Conservation (phyloP, 495 filamentous ascomycete species). For the Tuber aestivum region DNA sequence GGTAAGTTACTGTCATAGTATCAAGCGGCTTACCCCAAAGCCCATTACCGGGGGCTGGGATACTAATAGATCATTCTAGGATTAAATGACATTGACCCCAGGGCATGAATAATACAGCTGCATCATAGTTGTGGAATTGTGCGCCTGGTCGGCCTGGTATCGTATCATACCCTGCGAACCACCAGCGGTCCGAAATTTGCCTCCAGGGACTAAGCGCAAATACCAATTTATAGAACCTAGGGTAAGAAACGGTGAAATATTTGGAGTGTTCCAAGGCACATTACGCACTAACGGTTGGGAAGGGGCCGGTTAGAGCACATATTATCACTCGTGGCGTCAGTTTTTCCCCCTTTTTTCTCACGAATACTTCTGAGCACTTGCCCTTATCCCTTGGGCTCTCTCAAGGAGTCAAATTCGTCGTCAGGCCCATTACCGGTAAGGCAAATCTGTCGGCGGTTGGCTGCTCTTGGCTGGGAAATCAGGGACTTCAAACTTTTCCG, state of each 20-base stretch:
- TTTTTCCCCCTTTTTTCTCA: background rate
- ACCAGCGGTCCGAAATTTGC: background rate
- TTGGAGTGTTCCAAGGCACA: background rate
- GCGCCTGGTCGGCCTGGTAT: background rate
- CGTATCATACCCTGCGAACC: background rate
- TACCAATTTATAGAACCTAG: background rate
- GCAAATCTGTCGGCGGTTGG: background rate
- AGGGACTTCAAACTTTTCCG: background rate
- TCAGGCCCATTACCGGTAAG: background rate
- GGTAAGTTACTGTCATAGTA: background rate
- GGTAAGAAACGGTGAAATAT: background rate
- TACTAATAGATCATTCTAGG: background rate
- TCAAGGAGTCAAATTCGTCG: background rate
- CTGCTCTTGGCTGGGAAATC: background rate
- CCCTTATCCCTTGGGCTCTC: background rate
- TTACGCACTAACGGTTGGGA: background rate
- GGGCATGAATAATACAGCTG: background rate
- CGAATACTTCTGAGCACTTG: background rate
- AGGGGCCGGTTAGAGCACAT: background rate
- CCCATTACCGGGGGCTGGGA: background rate
- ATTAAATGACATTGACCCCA: background rate
- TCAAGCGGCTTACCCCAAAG: background rate
- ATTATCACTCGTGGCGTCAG: background rate
- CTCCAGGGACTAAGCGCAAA: background rate
- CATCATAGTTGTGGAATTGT: background rate